Evolutionary conservation across 2,329 filamentous ascomycete species (phyloP).

Genomic region (Immersiporthe knoxdaviesiana): DNA sequence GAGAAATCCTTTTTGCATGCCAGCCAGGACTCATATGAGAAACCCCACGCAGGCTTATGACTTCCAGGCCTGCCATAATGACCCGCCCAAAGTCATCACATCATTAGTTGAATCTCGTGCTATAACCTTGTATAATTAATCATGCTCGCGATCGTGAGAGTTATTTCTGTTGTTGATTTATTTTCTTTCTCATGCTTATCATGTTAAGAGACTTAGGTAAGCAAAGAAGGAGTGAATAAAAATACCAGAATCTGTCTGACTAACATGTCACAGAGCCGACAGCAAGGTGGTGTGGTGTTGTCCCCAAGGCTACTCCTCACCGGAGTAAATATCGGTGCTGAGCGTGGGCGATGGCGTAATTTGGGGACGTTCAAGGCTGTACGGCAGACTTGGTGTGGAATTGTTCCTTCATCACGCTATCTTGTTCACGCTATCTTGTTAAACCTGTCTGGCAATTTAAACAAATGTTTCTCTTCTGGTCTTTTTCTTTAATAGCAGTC

Average conservation of each 20-base stretch:
- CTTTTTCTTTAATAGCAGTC: background rate
- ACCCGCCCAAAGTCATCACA: background rate
- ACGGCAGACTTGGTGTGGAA: background rate
- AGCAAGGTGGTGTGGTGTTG: no score
- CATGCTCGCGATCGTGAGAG: background rate
- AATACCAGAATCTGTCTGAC: no score
- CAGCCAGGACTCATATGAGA: background rate
- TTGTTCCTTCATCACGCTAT: conserved; percentile 21
- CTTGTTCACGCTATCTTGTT: conserved; percentile 13
- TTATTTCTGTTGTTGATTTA: no score
- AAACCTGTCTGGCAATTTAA: background rate
- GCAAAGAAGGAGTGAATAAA: background rate
- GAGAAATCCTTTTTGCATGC: background rate
- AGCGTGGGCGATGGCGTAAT: conserved; percentile 25
- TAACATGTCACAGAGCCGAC: no score
- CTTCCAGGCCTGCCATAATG: background rate
- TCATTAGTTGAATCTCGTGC: background rate
- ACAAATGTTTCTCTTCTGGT: background rate
- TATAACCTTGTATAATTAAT: background rate
- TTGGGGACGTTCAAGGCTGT: background rate
- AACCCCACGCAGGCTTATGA: background rate
- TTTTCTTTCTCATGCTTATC: no score
- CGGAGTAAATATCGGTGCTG: conserved; percentile 26
- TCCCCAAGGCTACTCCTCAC: background rate
- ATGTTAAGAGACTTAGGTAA: background rate